Conservation (phyloP, 306 rosid species). For the Aeschynomene evenia region DNA sequence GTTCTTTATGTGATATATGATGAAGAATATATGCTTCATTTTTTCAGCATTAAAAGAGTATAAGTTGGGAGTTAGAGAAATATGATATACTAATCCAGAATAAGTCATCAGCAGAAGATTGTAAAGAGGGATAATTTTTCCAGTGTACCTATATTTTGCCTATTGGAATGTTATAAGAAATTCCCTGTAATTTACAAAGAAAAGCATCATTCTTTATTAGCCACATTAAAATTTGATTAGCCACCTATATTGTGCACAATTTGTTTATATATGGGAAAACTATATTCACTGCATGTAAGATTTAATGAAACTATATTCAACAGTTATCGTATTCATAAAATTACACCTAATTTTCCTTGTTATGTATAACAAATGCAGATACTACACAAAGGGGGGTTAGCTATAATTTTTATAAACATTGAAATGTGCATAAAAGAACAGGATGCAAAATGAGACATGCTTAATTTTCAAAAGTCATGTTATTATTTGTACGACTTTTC, state of each 20-base stretch:
- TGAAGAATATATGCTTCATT: constrained; percentile 17
- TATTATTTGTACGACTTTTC: too few relatives aligned
- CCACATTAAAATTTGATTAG: too few relatives aligned
- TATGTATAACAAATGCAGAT: not conserved
- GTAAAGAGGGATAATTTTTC: not conserved
- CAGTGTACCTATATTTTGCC: not conserved
- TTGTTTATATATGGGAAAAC: too few relatives aligned
- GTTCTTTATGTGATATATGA: not conserved
- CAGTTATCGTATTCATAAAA: too few relatives aligned
- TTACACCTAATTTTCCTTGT: not conserved
- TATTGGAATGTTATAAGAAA: not conserved
- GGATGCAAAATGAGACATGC: not conserved
- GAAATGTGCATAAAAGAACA: too few relatives aligned
- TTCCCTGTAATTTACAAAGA: constrained; percentile 6
- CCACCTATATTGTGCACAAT: too few relatives aligned
- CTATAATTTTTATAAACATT: too few relatives aligned
- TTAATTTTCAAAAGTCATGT: too few relatives aligned
- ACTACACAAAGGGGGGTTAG: not conserved
- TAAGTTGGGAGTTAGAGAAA: not conserved
- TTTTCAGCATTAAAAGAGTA: constrained; percentile 27
- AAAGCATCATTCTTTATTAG: not conserved
- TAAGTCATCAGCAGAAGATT: not conserved
- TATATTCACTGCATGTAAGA: too few relatives aligned
- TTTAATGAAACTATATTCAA: too few relatives aligned
- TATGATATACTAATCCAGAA: not conserved